phyloP scores from a whole-genome alignment of 1,284 basidiomycete species.

The Gymnopus androsaceus region DNA sequence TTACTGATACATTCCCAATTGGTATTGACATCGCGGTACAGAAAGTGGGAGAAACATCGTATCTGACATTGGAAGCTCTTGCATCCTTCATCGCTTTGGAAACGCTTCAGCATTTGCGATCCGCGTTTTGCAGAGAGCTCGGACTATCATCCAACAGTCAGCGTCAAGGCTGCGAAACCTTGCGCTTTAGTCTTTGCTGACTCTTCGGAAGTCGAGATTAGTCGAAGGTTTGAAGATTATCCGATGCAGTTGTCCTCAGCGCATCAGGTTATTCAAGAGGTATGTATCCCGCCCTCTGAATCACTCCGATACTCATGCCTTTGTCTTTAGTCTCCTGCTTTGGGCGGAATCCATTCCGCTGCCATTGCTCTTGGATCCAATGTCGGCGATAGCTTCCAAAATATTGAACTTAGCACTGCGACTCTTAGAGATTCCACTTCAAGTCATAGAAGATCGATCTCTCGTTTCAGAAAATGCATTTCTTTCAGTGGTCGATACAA shows the following conservation, averaged over 20 bases:
- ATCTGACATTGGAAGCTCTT: slow-evolving; percentile 76
- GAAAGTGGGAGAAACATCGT: slow-evolving; percentile 50
- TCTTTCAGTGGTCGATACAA: slow-evolving; percentile 70
- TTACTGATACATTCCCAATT: neutral
- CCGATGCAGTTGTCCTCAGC: slow-evolving; percentile 20
- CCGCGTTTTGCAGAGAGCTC: slow-evolving; percentile 9
- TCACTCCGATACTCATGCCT: neutral
- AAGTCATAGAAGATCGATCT: slow-evolving; percentile 27
- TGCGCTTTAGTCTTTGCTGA: slow-evolving; percentile 74
- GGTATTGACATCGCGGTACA: slow-evolving; percentile 23
- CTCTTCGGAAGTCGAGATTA: slow-evolving; percentile 63
- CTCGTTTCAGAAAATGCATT: slow-evolving; percentile 19
- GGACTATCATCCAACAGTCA: slow-evolving; percentile 37
- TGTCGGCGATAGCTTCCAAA: slow-evolving; percentile 83
- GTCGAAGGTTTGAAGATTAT: slow-evolving; percentile 42
- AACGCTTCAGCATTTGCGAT: slow-evolving; percentile 32
- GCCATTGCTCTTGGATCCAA: slow-evolving; percentile 90
- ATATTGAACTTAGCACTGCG: slow-evolving; percentile 80
- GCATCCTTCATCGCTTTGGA: slow-evolving; percentile 60
- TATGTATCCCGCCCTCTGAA: neutral
- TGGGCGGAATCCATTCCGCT: slow-evolving; percentile 36
- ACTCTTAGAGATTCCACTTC: slow-evolving; percentile 49
- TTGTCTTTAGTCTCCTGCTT: neutral
- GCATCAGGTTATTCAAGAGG: neutral
- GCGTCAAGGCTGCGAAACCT: slow-evolving; percentile 74